These are phyloP conservation scores for Blepharisma undulans DNA, from an alignment of 169 alveolate genomes.

Conservation along the genomic window DNA sequence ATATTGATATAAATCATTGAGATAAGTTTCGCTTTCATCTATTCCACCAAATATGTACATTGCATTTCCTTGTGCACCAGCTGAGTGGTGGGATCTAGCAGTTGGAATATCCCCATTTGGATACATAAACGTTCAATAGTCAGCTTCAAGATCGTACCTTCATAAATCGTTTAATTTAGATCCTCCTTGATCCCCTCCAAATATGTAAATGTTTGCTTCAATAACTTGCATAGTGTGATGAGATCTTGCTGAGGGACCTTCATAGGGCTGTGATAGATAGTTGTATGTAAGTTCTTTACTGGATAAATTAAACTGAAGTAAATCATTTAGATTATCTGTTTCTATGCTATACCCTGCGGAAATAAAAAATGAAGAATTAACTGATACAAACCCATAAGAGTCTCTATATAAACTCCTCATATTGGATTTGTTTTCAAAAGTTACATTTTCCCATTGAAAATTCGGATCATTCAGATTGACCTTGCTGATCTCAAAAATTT, in stretches of 20 bases:
- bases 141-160: not conserved
- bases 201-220: not conserved
- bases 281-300: not conserved
- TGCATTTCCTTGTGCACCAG: conserved; percentile 9
- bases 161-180: not conserved
- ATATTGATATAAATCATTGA: not conserved
- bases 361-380: not conserved
- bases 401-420: not conserved
- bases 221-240: not conserved
- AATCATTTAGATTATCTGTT: not conserved
- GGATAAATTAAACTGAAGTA: not conserved
- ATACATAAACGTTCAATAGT: not conserved
- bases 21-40: not conserved
- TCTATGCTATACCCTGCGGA: not conserved
- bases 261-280: not conserved
- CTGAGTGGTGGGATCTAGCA: not conserved
- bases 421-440: not conserved
- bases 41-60: not conserved
- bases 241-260: not conserved
- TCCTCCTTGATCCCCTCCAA: conserved; percentile 14
- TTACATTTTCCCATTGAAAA: not conserved
- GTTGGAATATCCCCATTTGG: not conserved
- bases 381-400: not conserved
- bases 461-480: not conserved
- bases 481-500: not conserved